phyloP scores from a whole-genome alignment of 1,284 basidiomycete species.

The Cronartium quercuum region DNA sequence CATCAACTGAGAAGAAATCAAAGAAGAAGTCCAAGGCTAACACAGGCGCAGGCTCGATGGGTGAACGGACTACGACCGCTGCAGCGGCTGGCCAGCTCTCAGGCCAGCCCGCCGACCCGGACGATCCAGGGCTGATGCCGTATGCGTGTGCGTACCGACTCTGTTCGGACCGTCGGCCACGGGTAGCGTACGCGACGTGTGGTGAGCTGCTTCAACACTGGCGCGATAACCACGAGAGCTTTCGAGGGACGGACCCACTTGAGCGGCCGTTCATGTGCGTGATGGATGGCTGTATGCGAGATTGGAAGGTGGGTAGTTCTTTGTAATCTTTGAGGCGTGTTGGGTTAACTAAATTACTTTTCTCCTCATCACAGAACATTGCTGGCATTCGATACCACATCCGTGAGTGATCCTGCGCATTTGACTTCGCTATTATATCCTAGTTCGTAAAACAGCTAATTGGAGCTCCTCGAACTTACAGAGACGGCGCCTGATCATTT shows the following conservation, averaged over 20 bases:
- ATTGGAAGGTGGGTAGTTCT: slow-evolving; percentile 25
- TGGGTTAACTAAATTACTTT: not conserved
- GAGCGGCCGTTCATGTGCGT: slow-evolving; percentile 21
- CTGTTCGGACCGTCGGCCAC: not conserved
- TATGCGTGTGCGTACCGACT: slow-evolving; percentile 18
- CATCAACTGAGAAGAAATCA: not conserved
- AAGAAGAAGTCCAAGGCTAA: not conserved
- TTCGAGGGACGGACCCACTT: not conserved
- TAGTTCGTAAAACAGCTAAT: not conserved
- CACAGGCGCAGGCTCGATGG: no score
- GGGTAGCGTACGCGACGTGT: not conserved
- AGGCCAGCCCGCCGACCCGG: not conserved
- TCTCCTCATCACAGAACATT: slow-evolving; percentile 12
- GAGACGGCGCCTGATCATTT: slow-evolving; percentile 26
- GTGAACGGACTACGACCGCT: not conserved
- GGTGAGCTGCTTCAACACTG: slow-evolving; percentile 18
- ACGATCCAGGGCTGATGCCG: not conserved
- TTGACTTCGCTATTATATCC: not conserved
- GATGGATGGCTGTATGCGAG: slow-evolving; percentile 29
- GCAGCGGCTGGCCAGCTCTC: not conserved
- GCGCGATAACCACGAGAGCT: slow-evolving; percentile 24
- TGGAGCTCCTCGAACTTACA: not conserved
- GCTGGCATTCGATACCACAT: slow-evolving; percentile 31
- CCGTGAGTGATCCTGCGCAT: not conserved
- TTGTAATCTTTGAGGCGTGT: not conserved